Percentiles rank a stretch among this genome's conserved stretches.
phyloP scores from a whole-genome alignment of 192 early-diverging fungal species.

The Coemansia sp. region DNA sequence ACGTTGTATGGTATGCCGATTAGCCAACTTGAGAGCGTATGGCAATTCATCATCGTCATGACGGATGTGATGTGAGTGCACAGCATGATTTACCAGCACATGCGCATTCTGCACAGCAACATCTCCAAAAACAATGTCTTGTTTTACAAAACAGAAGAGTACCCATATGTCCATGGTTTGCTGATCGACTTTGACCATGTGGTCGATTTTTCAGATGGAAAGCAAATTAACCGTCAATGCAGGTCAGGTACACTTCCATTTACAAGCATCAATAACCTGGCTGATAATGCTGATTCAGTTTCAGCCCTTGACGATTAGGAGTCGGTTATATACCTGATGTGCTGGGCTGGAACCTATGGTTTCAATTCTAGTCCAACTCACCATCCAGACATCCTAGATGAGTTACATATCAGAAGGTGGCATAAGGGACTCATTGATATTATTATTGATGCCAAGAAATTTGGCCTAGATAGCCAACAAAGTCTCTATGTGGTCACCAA shows the following conservation, averaged over 20 bases:
- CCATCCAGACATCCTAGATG: too few species aligned
- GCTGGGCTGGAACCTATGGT: constrained; percentile 18
- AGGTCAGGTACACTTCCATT: constrained; percentile 26
- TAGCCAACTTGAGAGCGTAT: neutral
- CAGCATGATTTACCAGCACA: neutral
- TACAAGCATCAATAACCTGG: constrained; percentile 28
- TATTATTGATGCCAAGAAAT: too few species aligned
- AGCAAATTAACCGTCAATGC: too few species aligned
- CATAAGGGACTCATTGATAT: too few species aligned
- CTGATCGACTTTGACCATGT: constrained; percentile 23
- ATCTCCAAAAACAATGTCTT: constrained; percentile 18
- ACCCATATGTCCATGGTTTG: constrained; percentile 1
- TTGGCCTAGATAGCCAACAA: too few species aligned
- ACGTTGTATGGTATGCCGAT: neutral
- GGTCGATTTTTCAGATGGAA: neutral
- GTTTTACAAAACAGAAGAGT: neutral
- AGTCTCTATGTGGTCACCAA: too few species aligned
- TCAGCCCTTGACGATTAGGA: constrained; percentile 22
- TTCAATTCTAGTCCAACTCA: too few species aligned
- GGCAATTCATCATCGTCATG: constrained; percentile 7
- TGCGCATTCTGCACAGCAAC: constrained; percentile 16
- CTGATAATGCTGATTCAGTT: neutral
- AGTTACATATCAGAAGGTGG: too few species aligned
- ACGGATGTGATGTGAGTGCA: constrained; percentile 20
- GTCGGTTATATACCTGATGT: constrained; percentile 15